Evolutionary conservation across 306 rosid genomes (phyloP), one percentile per base, ranked within the genome.

Genomic region (Vicia faba): DNA sequence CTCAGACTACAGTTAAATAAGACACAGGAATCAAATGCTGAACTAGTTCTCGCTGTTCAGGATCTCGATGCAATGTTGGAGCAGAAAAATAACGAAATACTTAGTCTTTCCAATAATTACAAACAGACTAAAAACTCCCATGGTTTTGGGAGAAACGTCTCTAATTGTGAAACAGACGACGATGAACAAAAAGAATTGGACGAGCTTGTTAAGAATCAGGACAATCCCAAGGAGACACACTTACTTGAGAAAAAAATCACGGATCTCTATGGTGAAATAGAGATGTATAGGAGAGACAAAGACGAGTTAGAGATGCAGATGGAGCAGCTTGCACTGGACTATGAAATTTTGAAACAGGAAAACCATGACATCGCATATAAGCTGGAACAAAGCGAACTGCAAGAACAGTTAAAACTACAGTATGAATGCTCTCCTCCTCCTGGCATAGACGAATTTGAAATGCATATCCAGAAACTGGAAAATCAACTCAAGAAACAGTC

Each of bases 261-360:
- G 18, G 95, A 95, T 69, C 95, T 95, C 68, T 78, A 78, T 68
- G 74, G 91, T 28, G 97, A 90, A 81, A 79, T 95, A 72, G 99
- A 95, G 80, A 82, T 88, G 71, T 88, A 85, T 71, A 86, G 83
- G 64, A 83, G 92, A 81, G 95, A 95, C 74, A 95, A 83, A 83
- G 99, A 95, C 60, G 99, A 90, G 72, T 79, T 95, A 23, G 99
- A 95, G 81, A 90, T 88, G 91, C 97, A 88, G 78, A 84, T 95
- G 86, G 99, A 95, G 83, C 99, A 95, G 82, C 96, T 95, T 74
- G 99, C 97, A 23, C 96, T 95, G 35, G 99, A 95, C 79, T 90
- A 90, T 80, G 99, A 95, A 83, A 90, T 95, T 75, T 67, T 95
- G 91, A 95, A 90, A 71, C 99, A 95, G 85, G 96, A 91, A 88